A percentile compares a stretch with the other conserved stretches of the same genome.
Conservation (phyloP, 306 rosid species). For the Astragalus membranaceus region DNA sequence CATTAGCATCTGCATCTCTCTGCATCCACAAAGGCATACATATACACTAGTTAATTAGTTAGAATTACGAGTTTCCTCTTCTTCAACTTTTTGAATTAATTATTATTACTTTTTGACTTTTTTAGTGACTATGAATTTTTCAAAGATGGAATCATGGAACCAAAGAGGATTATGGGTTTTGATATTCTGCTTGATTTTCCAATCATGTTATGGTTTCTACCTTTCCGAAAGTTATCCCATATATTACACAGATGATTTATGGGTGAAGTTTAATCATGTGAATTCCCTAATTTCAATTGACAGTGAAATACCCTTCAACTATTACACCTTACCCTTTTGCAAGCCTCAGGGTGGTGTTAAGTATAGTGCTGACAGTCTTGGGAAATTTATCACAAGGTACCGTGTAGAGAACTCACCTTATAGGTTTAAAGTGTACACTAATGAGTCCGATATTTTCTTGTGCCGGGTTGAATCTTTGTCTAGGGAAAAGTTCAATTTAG, state of each 20-base stretch:
- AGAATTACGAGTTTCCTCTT: neutral
- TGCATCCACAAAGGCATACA: neutral
- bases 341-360: conserved; percentile 53
- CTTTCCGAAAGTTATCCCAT: conserved; percentile 75
- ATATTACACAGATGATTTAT: conserved; percentile 40
- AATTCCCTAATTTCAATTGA: conserved; percentile 26
- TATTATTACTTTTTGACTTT: conserved; percentile 24
- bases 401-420: conserved; percentile 76
- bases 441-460: too few relatives aligned
- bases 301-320: neutral
- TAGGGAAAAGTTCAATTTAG: conserved; percentile 35
- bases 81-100: neutral
- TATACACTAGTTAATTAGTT: neutral
- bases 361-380: conserved; percentile 76
- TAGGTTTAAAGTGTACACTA: conserved; percentile 39
- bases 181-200: conserved; percentile 31
- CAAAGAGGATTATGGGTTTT: conserved; percentile 41
- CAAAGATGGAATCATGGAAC: conserved; percentile 36
- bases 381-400: conserved; percentile 77
- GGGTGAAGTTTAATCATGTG: conserved; percentile 40
- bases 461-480: too few relatives aligned
- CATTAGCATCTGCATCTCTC: neutral
- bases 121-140: conserved; percentile 37
- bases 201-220: conserved; percentile 48
- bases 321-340: conserved; percentile 69